A percentile compares a stretch with the other conserved stretches of the same genome.
These are phyloP conservation scores for Dactylellina cionopaga DNA, from an alignment of 2,329 filamentous ascomycete species.

Conservation along the genomic window DNA sequence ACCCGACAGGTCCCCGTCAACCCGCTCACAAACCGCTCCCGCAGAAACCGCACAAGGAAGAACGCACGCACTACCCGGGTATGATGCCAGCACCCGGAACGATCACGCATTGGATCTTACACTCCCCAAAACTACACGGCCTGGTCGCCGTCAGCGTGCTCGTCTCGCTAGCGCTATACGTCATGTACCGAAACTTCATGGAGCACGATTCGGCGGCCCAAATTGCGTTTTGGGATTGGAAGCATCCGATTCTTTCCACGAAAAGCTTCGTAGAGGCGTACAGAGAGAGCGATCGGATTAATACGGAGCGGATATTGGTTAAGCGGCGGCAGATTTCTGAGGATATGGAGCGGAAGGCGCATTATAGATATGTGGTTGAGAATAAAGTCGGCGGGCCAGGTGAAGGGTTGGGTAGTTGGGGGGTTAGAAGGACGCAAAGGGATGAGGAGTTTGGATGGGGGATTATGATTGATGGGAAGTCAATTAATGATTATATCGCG, in stretches of 20 bases:
- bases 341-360: constrained; percentile 51
- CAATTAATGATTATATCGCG: constrained; percentile 37
- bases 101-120: constrained; percentile 85
- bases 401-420: constrained; percentile 45
- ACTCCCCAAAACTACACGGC: constrained; percentile 78
- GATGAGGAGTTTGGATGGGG: constrained; percentile 49
- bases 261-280: constrained; percentile 41
- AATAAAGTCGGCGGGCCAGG: constrained; percentile 26
- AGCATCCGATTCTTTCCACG: constrained; percentile 33
- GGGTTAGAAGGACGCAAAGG: constrained; percentile 38
- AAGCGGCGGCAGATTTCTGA: constrained; percentile 48
- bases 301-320: constrained; percentile 48
- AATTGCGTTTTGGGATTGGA: constrained; percentile 47
- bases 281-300: constrained; percentile 45
- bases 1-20: constrained; percentile 70
- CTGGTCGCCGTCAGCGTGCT: constrained; percentile 73
- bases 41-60: constrained; percentile 72
- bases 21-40: constrained; percentile 62
- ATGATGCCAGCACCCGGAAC: constrained; percentile 86
- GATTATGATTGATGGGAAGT: constrained; percentile 51
- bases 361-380: constrained; percentile 45
- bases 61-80: constrained; percentile 82
- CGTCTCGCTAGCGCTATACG: constrained; percentile 34
- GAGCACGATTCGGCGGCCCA: constrained; percentile 37
- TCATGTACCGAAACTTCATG: constrained; percentile 51